Evolutionary conservation across 2,329 filamentous ascomycete species (phyloP), one percentile per base, ranked within the genome.

Genomic region (Sporothrix dimorphospora): DNA sequence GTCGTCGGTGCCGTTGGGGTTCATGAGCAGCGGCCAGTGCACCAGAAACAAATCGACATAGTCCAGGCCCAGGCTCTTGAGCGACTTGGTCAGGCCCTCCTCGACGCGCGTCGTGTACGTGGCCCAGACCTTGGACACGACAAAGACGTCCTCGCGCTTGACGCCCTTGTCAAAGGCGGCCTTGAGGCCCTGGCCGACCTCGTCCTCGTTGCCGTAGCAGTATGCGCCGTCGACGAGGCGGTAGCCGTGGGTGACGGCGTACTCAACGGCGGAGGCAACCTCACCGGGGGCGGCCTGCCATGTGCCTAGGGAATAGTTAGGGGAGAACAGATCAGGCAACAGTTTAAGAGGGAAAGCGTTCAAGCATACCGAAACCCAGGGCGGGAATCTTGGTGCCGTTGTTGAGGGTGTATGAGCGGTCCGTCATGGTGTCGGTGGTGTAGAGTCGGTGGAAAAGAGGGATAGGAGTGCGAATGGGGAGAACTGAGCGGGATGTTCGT

Each of bases 81-180:
- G 84, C 77, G 90, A 92, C 85, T 91, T 90, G 75, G 93, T 88
- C 47, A 96, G 85, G 47, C 87, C 89, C 77, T 91, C 83, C 81
- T 92, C 90, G 6, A 89, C 89, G 7, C 90, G 86, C 40, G 88
- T 88, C 81, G 91, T 90, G 83, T 92, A 94, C 68, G 92, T 93
- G 78, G 90, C 91, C 92, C 93, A 97, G 49, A 94, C 87, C 86
- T 97, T 97, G 78, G 90, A 93, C 71, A 93, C 92, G 73, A 97
- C 88, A 82, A 96, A 97, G 74, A 97, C 82, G 72, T 97, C 92
- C 79, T 92, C 88, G 74, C 93, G 88, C 86, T 91, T 92, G 77
- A 92, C 84, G 30, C 92, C 92, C 5, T 88, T 83, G 34, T 83
- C 85, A 78, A 95, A 89, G 40, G 91, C 93, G 71, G 92, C 90